Percentiles rank a stretch among this genome's conserved stretches.
Evolutionary conservation across 2,329 filamentous ascomycete species (phyloP).

Genomic region (Balansia obtecta): DNA sequence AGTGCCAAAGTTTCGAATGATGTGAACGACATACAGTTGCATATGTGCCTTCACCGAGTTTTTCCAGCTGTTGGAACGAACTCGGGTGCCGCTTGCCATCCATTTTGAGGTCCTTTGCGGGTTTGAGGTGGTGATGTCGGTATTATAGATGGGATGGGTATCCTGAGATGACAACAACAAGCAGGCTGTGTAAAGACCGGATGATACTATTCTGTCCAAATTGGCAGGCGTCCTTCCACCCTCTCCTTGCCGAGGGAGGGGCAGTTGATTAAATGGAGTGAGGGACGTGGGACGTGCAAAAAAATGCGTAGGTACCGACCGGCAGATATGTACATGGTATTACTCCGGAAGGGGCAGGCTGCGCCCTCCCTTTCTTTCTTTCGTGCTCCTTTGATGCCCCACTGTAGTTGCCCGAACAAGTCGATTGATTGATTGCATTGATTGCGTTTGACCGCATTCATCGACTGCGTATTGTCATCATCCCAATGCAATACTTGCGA

Average conservation of each 20-base stretch:
- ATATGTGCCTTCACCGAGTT: constrained; percentile 97
- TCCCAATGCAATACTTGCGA: no score
- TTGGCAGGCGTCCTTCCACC: neutral
- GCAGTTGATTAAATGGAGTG: neutral
- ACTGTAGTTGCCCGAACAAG: no score
- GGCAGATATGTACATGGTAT: neutral
- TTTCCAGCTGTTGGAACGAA: constrained; percentile 98
- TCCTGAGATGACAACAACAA: no score
- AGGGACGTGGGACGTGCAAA: neutral
- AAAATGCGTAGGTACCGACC: no score
- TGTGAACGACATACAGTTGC: constrained; percentile 53
- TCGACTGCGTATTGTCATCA: no score
- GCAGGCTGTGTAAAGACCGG: neutral
- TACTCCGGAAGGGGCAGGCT: no score
- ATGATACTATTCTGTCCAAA: neutral
- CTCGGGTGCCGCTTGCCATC: constrained; percentile 86
- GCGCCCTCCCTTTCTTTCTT: no score
- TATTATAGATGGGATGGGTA: neutral
- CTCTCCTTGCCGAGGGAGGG: neutral
- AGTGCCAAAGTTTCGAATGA: neutral
- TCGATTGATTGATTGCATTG: no score
- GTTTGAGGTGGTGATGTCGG: neutral
- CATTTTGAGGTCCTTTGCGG: constrained; percentile 39
- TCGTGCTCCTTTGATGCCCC: no score
- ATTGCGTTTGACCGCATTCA: no score